Conservation (phyloP, 108 stramenopile species). For the Skeletonema grethae region DNA sequence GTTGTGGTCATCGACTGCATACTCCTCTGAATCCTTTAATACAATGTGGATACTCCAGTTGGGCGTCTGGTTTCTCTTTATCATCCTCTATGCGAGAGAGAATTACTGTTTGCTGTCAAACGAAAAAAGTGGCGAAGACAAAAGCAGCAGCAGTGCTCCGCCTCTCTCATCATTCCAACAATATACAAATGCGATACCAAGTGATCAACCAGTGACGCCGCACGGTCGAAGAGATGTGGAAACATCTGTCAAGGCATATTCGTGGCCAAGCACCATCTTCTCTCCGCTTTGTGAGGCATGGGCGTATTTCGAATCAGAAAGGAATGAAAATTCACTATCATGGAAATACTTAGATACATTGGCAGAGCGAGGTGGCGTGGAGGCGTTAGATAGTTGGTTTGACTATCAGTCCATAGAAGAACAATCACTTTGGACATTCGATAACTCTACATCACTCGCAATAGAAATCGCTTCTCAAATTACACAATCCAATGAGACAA, state of each 20-base stretch:
- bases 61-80: not conserved
- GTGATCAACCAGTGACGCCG: conserved; percentile 21
- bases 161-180: conserved; percentile 35
- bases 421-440: conserved; percentile 22
- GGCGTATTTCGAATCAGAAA: conserved; percentile 44
- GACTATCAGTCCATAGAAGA: conserved; percentile 8
- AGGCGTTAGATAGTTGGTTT: conserved; percentile 20
- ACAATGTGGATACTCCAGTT: not conserved
- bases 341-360: conserved; percentile 47
- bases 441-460: conserved; percentile 37
- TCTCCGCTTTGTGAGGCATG: conserved; percentile 82
- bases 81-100: not conserved
- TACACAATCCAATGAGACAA: not conserved
- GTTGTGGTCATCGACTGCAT: too few species aligned
- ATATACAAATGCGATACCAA: conserved; percentile 25
- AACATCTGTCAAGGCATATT: conserved; percentile 65
- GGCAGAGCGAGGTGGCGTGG: conserved; percentile 24
- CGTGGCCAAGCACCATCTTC: conserved; percentile 66
- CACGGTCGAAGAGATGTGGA: conserved; percentile 67
- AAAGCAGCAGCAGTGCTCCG: not conserved
- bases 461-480: conserved; percentile 39
- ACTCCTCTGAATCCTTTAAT: too few species aligned
- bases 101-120: not conserved
- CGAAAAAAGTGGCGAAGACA: conserved; percentile 5
- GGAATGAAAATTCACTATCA: not conserved